phyloP scores from a whole-genome alignment of 768 basidiomycete species.

The Amanita subjunquillea region DNA sequence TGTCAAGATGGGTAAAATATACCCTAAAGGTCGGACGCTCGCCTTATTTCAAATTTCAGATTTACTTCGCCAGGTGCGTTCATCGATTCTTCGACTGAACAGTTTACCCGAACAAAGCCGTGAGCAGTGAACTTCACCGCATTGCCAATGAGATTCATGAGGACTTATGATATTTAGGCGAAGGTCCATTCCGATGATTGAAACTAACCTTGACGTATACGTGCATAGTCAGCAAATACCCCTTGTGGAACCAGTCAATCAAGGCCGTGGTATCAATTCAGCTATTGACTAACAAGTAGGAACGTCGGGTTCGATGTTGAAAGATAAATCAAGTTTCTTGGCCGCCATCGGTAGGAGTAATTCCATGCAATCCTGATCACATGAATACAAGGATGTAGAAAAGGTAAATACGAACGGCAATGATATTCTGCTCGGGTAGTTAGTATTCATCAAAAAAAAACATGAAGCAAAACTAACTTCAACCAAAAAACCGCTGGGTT shows the following conservation, averaged over 20 bases:
- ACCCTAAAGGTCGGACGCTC: constrained; percentile 9
- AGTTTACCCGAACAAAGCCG: constrained; percentile 54
- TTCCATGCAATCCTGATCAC: constrained; percentile 61
- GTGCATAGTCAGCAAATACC: constrained; percentile 66
- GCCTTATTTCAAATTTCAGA: constrained; percentile 63
- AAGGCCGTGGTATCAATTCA: neutral
- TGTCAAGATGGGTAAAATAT: neutral
- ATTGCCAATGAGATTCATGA: constrained; percentile 74
- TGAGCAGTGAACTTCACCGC: constrained; percentile 63
- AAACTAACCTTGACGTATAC: constrained; percentile 55
- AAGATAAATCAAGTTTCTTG: constrained; percentile 64
- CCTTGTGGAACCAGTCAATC: constrained; percentile 21
- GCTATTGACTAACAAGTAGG: constrained; percentile 38
- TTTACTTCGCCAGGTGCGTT: constrained; percentile 31
- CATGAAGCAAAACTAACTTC: constrained; percentile 28
- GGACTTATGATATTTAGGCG: constrained; percentile 26
- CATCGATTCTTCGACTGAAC: constrained; percentile 37
- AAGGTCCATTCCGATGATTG: neutral
- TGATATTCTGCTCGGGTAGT: constrained; percentile 35
- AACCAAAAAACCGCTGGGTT: constrained; percentile 53
- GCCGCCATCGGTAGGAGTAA: constrained; percentile 66
- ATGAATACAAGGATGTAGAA: constrained; percentile 2
- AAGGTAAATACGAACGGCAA: constrained; percentile 38
- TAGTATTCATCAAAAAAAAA: neutral
- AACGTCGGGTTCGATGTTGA: constrained; percentile 58